These are phyloP conservation scores for Tuber umbilicatum DNA, from an alignment of 495 filamentous ascomycete genomes.

Conservation along the genomic window DNA sequence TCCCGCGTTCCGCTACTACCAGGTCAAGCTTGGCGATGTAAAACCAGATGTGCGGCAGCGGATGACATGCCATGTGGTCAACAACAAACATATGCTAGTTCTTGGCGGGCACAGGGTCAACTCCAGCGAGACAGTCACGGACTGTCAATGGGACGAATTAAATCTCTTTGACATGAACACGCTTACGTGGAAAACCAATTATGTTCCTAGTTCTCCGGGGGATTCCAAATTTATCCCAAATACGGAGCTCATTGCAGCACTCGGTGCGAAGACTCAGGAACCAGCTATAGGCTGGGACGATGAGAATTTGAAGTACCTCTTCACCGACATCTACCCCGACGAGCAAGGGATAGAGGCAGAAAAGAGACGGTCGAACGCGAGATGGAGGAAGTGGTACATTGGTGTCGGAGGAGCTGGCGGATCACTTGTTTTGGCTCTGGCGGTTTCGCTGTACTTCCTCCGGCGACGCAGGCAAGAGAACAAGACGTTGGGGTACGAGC, in stretches of 20 bases:
- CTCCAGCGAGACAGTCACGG: not conserved
- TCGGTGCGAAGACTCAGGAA: not conserved
- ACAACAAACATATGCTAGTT: slow-evolving; percentile 9
- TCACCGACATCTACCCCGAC: not conserved
- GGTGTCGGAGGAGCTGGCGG: not conserved
- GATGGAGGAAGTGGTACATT: not conserved
- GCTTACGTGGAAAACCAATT: not conserved
- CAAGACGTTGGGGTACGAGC: slow-evolving; percentile 4
- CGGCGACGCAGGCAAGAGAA: slow-evolving; percentile 4
- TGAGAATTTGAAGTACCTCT: slow-evolving; percentile 3
- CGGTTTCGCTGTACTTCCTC: not conserved
- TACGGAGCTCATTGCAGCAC: not conserved
- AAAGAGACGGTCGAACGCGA: not conserved
- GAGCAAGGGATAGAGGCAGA: slow-evolving; percentile 2
- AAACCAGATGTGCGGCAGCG: slow-evolving; percentile 8
- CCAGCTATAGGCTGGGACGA: slow-evolving; percentile 11
- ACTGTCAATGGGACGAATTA: slow-evolving; percentile 10
- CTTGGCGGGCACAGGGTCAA: slow-evolving; percentile 8
- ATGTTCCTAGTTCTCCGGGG: not conserved
- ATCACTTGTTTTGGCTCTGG: too few relatives aligned
- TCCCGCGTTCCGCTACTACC: slow-evolving; percentile 11
- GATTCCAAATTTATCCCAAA: not conserved
- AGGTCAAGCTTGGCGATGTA: slow-evolving; percentile 2
- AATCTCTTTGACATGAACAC: slow-evolving; percentile 12
- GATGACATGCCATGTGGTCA: slow-evolving; percentile 12